A percentile compares a stretch with the other conserved stretches of the same genome.
Conservation (phyloP, 805 yeast species). For the Saturnispora galanensis region DNA sequence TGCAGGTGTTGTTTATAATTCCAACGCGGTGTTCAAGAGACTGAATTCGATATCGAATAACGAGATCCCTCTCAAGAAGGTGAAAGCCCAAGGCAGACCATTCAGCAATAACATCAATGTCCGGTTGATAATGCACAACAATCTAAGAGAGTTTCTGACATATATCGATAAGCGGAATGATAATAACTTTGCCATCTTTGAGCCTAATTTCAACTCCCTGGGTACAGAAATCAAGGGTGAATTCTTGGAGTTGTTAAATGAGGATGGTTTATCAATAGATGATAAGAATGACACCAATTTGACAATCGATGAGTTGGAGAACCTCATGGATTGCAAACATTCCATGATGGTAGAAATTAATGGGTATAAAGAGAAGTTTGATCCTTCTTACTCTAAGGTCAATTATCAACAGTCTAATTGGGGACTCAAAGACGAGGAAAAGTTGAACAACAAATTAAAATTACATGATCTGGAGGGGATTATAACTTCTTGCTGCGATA, state of each 20-base stretch:
- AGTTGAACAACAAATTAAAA: background rate
- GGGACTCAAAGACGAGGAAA: background rate
- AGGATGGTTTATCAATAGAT: constrained; percentile 4
- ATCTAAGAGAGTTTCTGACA: constrained; percentile 17
- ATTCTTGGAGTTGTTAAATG: background rate
- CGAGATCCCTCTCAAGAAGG: constrained; percentile 5
- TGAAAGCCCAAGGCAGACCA: constrained; percentile 30
- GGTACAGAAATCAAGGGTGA: background rate
- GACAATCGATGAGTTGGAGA: too few relatives aligned
- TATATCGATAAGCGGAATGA: constrained; percentile 19
- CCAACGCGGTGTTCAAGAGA: constrained; percentile 20
- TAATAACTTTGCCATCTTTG: constrained; percentile 15
- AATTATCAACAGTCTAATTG: constrained; percentile 8
- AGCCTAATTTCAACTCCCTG: background rate
- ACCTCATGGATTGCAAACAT: background rate
- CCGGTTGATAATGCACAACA: constrained; percentile 22
- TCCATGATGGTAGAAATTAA: constrained; percentile 7
- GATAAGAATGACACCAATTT: too few relatives aligned
- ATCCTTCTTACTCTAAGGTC: background rate
- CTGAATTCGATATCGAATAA: constrained; percentile 11
- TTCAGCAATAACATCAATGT: constrained; percentile 22
- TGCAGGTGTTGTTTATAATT: constrained; percentile 21
- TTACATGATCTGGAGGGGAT: background rate
- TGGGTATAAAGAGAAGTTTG: constrained; percentile 9
- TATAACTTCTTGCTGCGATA: constrained; percentile 1